A percentile compares a stretch with the other conserved stretches of the same genome.
phyloP scores from a whole-genome alignment of 257 asterid species.

The Rauvolfia tetraphylla region DNA sequence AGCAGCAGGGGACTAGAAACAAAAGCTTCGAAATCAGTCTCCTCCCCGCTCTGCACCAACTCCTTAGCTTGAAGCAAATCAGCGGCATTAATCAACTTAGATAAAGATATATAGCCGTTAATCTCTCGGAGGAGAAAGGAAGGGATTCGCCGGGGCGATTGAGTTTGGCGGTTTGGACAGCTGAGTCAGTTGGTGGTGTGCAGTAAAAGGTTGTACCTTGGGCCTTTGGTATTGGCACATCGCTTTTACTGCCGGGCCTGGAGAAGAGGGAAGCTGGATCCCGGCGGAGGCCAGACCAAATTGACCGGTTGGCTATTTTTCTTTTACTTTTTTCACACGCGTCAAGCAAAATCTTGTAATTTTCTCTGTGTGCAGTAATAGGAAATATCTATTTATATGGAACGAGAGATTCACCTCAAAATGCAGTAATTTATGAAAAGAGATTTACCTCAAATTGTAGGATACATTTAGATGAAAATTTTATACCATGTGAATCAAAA shows the following conservation, averaged over 20 bases:
- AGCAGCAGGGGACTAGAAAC: neutral
- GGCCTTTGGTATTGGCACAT: conserved; percentile 3
- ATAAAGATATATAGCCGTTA: neutral
- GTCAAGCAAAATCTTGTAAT: neutral
- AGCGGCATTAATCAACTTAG: conserved; percentile 4
- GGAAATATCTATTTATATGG: too few relatives aligned
- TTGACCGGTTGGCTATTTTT: neutral
- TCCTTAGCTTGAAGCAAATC: neutral
- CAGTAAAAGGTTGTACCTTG: conserved; percentile 37
- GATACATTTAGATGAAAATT: too few relatives aligned
- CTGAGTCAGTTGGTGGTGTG: conserved; percentile 5
- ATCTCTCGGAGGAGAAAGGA: conserved; percentile 6
- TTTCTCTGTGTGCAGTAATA: too few relatives aligned
- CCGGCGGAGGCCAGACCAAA: neutral
- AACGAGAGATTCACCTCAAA: too few relatives aligned
- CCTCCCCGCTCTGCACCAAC: neutral
- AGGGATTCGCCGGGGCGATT: conserved; percentile 12
- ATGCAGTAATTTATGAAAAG: too few relatives aligned
- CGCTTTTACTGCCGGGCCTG: neutral
- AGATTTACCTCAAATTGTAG: too few relatives aligned
- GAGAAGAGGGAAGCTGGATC: neutral
- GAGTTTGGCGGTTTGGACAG: conserved; percentile 10
- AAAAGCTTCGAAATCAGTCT: neutral
- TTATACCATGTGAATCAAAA: too few relatives aligned
- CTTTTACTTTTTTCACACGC: neutral